phyloP scores from a whole-genome alignment of 371 early-diverging fungal species.

The Mortierella sp. region DNA sequence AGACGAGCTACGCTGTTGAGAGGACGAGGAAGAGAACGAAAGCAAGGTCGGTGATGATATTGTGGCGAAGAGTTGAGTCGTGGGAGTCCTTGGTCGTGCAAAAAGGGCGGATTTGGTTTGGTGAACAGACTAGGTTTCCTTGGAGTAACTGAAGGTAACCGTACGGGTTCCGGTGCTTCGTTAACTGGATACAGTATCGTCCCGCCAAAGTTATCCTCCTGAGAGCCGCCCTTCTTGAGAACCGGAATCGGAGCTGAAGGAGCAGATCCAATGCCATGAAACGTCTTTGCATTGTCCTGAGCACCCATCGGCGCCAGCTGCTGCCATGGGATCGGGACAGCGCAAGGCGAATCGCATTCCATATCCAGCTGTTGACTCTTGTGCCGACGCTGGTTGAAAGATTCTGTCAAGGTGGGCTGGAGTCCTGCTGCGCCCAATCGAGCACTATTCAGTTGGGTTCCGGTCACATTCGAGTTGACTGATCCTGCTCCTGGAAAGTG shows the following conservation, averaged over 20 bases:
- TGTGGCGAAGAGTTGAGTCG: neutral
- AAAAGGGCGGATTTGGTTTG: neutral
- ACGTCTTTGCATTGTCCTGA: conserved; percentile 34
- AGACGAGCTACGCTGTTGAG: neutral
- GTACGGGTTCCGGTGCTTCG: neutral
- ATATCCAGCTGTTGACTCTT: conserved; percentile 33
- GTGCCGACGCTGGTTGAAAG: conserved; percentile 23
- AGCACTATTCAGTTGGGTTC: neutral
- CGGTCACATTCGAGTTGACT: neutral
- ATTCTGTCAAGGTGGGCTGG: conserved; percentile 10
- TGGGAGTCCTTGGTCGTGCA: neutral
- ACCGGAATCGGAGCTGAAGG: neutral
- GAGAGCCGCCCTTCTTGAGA: neutral
- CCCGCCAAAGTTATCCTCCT: neutral
- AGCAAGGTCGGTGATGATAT: neutral
- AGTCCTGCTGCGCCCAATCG: neutral
- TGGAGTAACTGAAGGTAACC: neutral
- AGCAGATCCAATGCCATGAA: conserved; percentile 29
- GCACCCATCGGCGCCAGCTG: conserved; percentile 23
- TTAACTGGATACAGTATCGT: neutral
- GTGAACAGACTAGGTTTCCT: neutral
- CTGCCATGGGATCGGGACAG: conserved; percentile 29
- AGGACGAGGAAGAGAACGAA: neutral
- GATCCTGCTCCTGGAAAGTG: neutral
- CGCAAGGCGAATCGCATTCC: neutral